phyloP scores from a whole-genome alignment of 495 filamentous ascomycete species.

The Xanthoparmelia taractica region DNA sequence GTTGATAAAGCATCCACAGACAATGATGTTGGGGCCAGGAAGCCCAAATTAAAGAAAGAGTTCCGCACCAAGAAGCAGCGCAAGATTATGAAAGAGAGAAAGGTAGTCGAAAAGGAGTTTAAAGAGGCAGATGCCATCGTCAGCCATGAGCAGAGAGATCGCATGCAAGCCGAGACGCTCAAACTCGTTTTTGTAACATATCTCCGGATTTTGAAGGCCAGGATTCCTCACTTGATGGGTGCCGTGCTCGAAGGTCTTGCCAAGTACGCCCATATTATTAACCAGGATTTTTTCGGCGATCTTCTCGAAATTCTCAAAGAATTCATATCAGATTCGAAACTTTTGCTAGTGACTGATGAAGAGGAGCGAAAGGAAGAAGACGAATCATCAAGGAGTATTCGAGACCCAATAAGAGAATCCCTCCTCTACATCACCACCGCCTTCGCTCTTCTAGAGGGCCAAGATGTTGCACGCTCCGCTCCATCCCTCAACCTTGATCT shows the following conservation, averaged over 20 bases:
- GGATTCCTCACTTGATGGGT: conserved; percentile 73
- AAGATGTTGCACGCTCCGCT: conserved; percentile 63
- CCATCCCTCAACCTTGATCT: conserved; percentile 72
- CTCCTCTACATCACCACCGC: conserved; percentile 95
- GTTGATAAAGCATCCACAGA: conserved; percentile 49
- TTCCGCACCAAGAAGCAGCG: conserved; percentile 68
- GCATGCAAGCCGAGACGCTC: conserved; percentile 85
- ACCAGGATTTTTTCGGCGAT: conserved; percentile 97
- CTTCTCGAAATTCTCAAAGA: conserved; percentile 90
- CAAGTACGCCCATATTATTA: conserved; percentile 89
- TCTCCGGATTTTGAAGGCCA: conserved; percentile 84
- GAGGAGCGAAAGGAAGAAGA: conserved; percentile 38
- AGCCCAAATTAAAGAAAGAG: conserved; percentile 63
- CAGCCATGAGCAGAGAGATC: conserved; percentile 82
- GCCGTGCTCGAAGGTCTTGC: conserved; percentile 88
- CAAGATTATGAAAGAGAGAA: conserved; percentile 72
- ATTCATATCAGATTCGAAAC: conserved; percentile 64
- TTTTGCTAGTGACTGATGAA: conserved; percentile 32
- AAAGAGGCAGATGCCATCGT: conserved; percentile 83
- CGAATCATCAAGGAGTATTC: conserved; percentile 27
- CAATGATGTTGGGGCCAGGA: conserved; percentile 44
- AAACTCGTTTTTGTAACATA: conserved; percentile 93
- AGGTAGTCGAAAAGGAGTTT: conserved; percentile 87
- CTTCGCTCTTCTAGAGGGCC: conserved; percentile 84
- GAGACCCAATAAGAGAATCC: conserved; percentile 71